Evolutionary conservation across 805 yeast genomes (phyloP).

Genomic region (Yamadazyma paraphyllophila): DNA sequence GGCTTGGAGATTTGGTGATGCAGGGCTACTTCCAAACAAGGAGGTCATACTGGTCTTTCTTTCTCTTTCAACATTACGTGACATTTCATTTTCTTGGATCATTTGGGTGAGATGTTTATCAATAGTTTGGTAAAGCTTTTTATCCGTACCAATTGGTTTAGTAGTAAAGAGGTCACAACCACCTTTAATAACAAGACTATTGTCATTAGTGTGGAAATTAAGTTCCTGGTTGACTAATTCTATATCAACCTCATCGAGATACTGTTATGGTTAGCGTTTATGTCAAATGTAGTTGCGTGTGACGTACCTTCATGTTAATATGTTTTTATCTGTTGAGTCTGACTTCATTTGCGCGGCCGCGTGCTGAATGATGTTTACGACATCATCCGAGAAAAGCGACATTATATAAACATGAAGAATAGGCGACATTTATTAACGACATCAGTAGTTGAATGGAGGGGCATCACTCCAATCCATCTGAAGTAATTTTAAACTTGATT

Average conservation of each 20-base stretch:
- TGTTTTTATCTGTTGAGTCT: constrained; percentile 1
- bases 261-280: constrained; percentile 44
- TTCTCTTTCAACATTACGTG: constrained; percentile 37
- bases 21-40: constrained; percentile 36
- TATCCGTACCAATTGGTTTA: constrained; percentile 86
- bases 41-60: constrained; percentile 36
- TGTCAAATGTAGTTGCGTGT: background rate
- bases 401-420: background rate
- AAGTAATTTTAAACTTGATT: background rate
- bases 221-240: constrained; percentile 86
- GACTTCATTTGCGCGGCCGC: constrained; percentile 3
- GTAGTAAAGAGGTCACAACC: constrained; percentile 94
- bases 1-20: background rate
- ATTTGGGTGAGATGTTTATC: constrained; percentile 72
- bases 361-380: background rate
- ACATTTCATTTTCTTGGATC: constrained; percentile 43
- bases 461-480: background rate
- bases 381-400: background rate
- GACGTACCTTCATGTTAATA: constrained; percentile 17
- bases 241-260: constrained; percentile 90
- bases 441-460: background rate
- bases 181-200: constrained; percentile 60
- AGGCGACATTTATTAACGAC: background rate
- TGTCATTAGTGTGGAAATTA: constrained; percentile 53
- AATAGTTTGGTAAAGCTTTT: constrained; percentile 82